Evolutionary conservation across 2,329 filamentous ascomycete species (phyloP).

Genomic region (Phialophora chinensis): DNA sequence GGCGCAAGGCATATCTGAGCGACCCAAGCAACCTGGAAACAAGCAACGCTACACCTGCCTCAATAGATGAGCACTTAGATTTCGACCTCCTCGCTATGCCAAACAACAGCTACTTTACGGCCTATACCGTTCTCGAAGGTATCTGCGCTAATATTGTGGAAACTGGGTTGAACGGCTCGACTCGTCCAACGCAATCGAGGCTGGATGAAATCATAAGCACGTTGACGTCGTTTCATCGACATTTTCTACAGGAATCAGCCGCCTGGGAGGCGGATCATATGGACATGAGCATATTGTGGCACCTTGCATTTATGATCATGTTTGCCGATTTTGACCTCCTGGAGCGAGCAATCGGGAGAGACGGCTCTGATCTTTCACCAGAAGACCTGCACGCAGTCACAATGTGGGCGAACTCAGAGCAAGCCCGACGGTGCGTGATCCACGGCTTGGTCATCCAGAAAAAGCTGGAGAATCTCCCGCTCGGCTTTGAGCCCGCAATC

Average conservation of each 20-base stretch:
- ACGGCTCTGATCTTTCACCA: conserved; percentile 37
- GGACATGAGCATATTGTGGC: conserved; percentile 42
- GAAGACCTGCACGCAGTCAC: conserved; percentile 29
- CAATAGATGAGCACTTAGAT: conserved; percentile 29
- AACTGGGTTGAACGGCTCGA: conserved; percentile 29
- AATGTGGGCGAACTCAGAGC: conserved; percentile 40
- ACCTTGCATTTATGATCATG: conserved; percentile 42
- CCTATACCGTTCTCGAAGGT: conserved; percentile 38
- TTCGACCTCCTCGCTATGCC: conserved; percentile 33
- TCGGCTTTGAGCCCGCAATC: conserved; percentile 40
- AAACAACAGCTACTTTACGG: conserved; percentile 31
- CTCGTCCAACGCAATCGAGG: conserved; percentile 26
- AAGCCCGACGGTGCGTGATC: conserved; percentile 38
- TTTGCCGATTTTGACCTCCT: conserved; percentile 42
- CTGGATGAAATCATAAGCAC: conserved; percentile 28
- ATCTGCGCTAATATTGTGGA: conserved; percentile 39
- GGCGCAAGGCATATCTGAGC: conserved; percentile 31
- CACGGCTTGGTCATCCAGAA: conserved; percentile 39
- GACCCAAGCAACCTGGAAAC: conserved; percentile 33
- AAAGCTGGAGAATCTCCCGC: conserved; percentile 36
- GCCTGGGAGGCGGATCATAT: conserved; percentile 33
- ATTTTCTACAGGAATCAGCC: conserved; percentile 37
- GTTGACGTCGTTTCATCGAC: conserved; percentile 34
- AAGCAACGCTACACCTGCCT: conserved; percentile 22
- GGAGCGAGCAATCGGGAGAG: conserved; percentile 42